Conservation (phyloP, 2,329 filamentous ascomycete species). For the Cylindrodendrum hubeiense region DNA sequence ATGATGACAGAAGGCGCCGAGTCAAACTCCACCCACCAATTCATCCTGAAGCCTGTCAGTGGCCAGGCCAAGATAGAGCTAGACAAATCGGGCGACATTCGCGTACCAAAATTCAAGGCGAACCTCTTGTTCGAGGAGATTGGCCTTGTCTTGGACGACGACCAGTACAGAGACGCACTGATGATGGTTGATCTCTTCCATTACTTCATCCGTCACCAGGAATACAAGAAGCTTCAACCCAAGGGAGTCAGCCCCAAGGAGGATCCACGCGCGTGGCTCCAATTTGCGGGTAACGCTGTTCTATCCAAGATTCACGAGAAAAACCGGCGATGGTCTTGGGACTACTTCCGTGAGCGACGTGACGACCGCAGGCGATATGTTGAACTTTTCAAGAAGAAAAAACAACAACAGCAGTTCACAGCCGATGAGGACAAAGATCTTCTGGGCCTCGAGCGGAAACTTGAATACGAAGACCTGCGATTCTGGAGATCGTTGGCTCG, state of each 20-base stretch:
- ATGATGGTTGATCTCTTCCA: conserved; percentile 99
- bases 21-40: conserved; percentile 77
- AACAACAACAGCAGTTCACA: conserved; percentile 78
- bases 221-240: conserved; percentile 93
- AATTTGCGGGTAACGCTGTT: conserved; percentile 90
- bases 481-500: conserved; percentile 97
- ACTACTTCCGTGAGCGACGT: conserved; percentile 90
- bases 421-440: conserved; percentile 79
- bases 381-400: conserved; percentile 94
- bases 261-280: conserved; percentile 91
- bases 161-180: conserved; percentile 95
- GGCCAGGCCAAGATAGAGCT: conserved; percentile 95
- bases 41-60: conserved; percentile 94
- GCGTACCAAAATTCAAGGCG: conserved; percentile 88
- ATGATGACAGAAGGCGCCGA: conserved; percentile 83
- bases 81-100: conserved; percentile 87
- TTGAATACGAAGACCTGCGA: conserved; percentile 93
- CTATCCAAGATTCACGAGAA: conserved; percentile 94
- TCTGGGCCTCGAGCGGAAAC: conserved; percentile 83
- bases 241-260: conserved; percentile 85
- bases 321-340: conserved; percentile 96
- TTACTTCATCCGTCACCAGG: conserved; percentile 97
- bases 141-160: conserved; percentile 95
- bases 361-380: conserved; percentile 93
- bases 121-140: conserved; percentile 96